Evolutionary conservation across 208 protist species (phyloP).

Genomic region (Wallacemonas sp.): DNA sequence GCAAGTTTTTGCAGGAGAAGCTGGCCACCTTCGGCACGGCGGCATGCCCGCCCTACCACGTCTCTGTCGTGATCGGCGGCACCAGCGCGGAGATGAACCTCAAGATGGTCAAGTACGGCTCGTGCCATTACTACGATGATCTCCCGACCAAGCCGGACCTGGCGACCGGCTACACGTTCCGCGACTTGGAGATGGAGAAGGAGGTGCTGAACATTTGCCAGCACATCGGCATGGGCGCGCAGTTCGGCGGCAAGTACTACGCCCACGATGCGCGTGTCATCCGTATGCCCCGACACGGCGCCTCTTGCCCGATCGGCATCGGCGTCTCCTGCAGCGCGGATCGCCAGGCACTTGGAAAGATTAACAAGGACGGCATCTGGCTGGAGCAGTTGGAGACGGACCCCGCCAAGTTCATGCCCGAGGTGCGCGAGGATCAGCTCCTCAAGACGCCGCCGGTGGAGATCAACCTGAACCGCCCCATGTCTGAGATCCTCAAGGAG

Average conservation of each 20-base stretch:
- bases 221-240: conserved; percentile 94
- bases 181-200: conserved; percentile 93
- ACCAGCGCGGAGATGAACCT: conserved; percentile 95
- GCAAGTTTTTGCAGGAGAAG: conserved; percentile 94
- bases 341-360: conserved; percentile 93
- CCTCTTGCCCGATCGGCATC: conserved; percentile 91
- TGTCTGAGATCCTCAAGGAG: conserved; percentile 78
- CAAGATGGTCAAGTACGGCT: conserved; percentile 96
- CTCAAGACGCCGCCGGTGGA: conserved; percentile 72
- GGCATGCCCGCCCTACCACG: conserved; percentile 98
- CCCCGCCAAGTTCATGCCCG: conserved; percentile 92
- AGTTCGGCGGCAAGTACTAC: conserved; percentile 99
- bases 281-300: conserved; percentile 92
- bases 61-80: conserved; percentile 96
- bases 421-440: conserved; percentile 83
- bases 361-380: conserved; percentile 95
- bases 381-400: conserved; percentile 96
- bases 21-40: conserved; percentile 93
- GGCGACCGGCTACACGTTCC: conserved; percentile 88
- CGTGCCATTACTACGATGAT: conserved; percentile 92
- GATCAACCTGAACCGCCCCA: conserved; percentile 93
- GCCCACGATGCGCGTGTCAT: conserved; percentile 96
- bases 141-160: conserved; percentile 92
- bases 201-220: conserved; percentile 89
- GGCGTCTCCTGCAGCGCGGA: conserved; percentile 98